Evolutionary conservation across 2,329 filamentous ascomycete species (phyloP).

Genomic region (Ophiostoma angusticollis): DNA sequence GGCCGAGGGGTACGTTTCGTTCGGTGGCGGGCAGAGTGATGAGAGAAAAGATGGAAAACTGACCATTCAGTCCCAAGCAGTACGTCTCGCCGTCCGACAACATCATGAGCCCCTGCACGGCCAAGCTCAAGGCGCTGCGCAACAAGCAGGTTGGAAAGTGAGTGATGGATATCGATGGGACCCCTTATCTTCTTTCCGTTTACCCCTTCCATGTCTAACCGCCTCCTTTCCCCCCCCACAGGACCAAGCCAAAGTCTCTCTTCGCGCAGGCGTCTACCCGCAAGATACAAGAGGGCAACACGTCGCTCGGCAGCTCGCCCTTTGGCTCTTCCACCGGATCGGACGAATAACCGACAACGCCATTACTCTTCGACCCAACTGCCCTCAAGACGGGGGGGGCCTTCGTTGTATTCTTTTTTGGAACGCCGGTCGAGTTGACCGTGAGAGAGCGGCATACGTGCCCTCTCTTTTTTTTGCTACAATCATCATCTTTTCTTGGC

Average conservation of each 20-base stretch:
- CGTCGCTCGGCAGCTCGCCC: constrained; percentile 14
- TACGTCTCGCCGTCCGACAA: constrained; percentile 79
- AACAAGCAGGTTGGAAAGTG: constrained; percentile 71
- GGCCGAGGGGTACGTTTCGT: constrained; percentile 43
- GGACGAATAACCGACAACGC: too few relatives aligned
- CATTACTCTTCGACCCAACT: too few relatives aligned
- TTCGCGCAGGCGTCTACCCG: constrained; percentile 48
- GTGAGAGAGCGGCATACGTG: too few relatives aligned
- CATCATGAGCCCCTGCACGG: constrained; percentile 77
- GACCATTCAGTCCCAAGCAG: constrained; percentile 17
- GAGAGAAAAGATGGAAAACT: too few relatives aligned
- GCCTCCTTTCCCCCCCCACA: constrained; percentile 19
- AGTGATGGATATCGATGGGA: constrained; percentile 20
- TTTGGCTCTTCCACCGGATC: too few relatives aligned
- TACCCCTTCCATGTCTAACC: not conserved
- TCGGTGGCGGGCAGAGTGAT: too few relatives aligned
- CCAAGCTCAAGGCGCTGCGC: constrained; percentile 69
- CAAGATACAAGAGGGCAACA: constrained; percentile 45
- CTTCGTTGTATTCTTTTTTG: not conserved
- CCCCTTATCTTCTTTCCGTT: not conserved
- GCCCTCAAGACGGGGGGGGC: too few relatives aligned
- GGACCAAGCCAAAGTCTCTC: constrained; percentile 54
- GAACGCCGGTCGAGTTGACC: too few relatives aligned
- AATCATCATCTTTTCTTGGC: not conserved
- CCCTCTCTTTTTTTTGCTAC: not conserved